A percentile compares a stretch with the other conserved stretches of the same genome.
Evolutionary conservation across 2,329 filamentous ascomycete species (phyloP).

Genomic region (Acarospora socialis): DNA sequence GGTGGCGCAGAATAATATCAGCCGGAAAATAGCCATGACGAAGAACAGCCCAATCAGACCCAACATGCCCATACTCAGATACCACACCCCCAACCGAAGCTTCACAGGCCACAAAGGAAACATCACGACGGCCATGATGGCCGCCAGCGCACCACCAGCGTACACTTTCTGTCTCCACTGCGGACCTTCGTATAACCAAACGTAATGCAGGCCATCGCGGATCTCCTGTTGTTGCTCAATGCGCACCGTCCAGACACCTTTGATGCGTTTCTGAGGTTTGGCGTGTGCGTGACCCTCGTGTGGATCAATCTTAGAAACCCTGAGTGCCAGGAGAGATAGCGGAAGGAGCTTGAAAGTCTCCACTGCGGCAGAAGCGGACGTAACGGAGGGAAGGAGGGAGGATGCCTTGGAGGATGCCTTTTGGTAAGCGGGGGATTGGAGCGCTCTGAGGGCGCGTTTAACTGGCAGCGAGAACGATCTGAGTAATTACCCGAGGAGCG

Average conservation of each 20-base stretch:
- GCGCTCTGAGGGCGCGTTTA: constrained; percentile 83
- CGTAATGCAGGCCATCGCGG: constrained; percentile 77
- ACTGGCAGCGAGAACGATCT: constrained; percentile 38
- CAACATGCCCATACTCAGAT: constrained; percentile 86
- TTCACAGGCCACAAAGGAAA: constrained; percentile 94
- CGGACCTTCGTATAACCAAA: constrained; percentile 89
- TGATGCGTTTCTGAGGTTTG: constrained; percentile 74
- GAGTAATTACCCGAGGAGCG: constrained; percentile 1
- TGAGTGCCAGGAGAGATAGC: constrained; percentile 81
- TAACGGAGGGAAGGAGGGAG: constrained; percentile 73
- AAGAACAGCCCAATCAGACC: constrained; percentile 88
- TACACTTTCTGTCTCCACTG: constrained; percentile 92
- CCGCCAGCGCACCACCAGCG: constrained; percentile 63
- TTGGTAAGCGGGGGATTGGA: constrained; percentile 77
- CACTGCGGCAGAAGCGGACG: constrained; percentile 74
- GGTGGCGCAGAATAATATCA: constrained; percentile 87
- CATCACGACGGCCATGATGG: constrained; percentile 79
- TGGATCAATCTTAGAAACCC: constrained; percentile 70
- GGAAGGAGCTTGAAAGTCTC: constrained; percentile 92
- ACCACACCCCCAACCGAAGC: constrained; percentile 89
- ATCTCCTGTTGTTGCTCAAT: constrained; percentile 91
- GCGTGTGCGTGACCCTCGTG: constrained; percentile 60
- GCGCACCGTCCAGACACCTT: constrained; percentile 90
- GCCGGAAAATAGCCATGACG: constrained; percentile 88
- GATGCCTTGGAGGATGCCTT: constrained; percentile 79